A percentile compares a stretch with the other conserved stretches of the same genome.
Evolutionary conservation across 768 basidiomycete genomes (phyloP).

Genomic region (Termitomyces sp.): DNA sequence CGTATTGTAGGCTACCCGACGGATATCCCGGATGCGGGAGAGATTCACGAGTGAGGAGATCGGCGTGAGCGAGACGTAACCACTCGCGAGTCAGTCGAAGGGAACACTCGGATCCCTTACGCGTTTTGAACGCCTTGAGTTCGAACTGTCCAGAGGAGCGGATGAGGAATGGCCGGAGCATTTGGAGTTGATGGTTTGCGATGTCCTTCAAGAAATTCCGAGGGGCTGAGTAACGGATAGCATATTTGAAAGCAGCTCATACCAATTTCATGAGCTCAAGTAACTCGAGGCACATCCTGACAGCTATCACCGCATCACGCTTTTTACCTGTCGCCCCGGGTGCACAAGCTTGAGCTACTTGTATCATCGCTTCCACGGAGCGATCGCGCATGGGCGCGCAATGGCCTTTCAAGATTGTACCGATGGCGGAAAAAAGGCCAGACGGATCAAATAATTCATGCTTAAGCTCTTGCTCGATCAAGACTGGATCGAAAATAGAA

Average conservation of each 20-base stretch:
- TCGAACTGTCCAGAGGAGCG: slow-evolving; percentile 78
- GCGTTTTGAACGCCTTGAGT: slow-evolving; percentile 65
- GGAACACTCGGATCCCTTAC: slow-evolving; percentile 38
- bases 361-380: slow-evolving; percentile 79
- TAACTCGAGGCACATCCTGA: slow-evolving; percentile 83
- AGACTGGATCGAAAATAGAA: slow-evolving; percentile 72
- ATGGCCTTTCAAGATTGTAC: slow-evolving; percentile 78
- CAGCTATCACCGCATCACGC: slow-evolving; percentile 63
- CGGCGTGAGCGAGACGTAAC: slow-evolving; percentile 49
- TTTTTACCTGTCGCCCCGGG: slow-evolving; percentile 49
- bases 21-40: slow-evolving; percentile 41
- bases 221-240: slow-evolving; percentile 13
- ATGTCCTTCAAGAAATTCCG: slow-evolving; percentile 61
- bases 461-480: slow-evolving; percentile 78
- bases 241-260: slow-evolving; percentile 20
- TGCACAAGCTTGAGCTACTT: slow-evolving; percentile 53
- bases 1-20: slow-evolving; percentile 35
- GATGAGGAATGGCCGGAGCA: slow-evolving; percentile 86
- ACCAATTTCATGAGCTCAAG: slow-evolving; percentile 95
- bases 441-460: slow-evolving; percentile 75
- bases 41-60: slow-evolving; percentile 34
- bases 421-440: slow-evolving; percentile 73
- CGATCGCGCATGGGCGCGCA: slow-evolving; percentile 92
- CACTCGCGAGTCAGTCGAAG: slow-evolving; percentile 58
- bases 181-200: slow-evolving; percentile 92